Evolutionary conservation across 164 flowering plant genomes (phyloP), one percentile per base, ranked within the genome.

Genomic region (Magnolia kwangsiensis): DNA sequence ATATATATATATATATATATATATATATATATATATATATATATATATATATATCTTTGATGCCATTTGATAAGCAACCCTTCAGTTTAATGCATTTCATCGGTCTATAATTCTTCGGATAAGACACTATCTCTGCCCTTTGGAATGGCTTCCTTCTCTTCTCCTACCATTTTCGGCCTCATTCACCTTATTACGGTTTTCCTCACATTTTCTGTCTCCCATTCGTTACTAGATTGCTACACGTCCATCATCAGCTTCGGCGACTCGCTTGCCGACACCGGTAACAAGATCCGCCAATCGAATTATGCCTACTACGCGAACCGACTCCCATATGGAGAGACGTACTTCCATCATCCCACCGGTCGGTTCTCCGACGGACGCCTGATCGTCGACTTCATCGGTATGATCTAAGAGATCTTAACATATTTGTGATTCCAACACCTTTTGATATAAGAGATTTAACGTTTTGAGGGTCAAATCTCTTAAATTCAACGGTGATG

Each of bases 291-390:
- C 16, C 21, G 59, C 8, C 50, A 31, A 29, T 16, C 16, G n/a
- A 19, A 14, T 59, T 13, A 6, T 20, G 31, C 68, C 29, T 1
- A 23, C 29, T 13, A 65, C 1, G 68, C 2, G 29, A 29, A 29
- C 24, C 77, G 20, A 21, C 14, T 23, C 29, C 89, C 89, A 1
- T 83, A 86, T 63, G 89, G 89, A 7, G 71, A 77, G 18, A 84
- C 87, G 4, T 84, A 24, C 79, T 86, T 86, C 58, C 78, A 75
- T 7, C 69, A 13, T 8, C 84, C 89, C 49, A 84, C 87, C 0
- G 89, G 89, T 3, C 79, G 89, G 13, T 75, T 50, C 76, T 84
- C 84, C 50, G 82, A 86, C 63, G 89, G 89, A 7, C 86, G 86
- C n/a, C 75, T 86, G 0, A 65, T 86, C 20, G 71, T 86, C 8